These are phyloP conservation scores for Saposhnikovia divaricata DNA, from an alignment of 129 eudicot species.

Conservation along the genomic window DNA sequence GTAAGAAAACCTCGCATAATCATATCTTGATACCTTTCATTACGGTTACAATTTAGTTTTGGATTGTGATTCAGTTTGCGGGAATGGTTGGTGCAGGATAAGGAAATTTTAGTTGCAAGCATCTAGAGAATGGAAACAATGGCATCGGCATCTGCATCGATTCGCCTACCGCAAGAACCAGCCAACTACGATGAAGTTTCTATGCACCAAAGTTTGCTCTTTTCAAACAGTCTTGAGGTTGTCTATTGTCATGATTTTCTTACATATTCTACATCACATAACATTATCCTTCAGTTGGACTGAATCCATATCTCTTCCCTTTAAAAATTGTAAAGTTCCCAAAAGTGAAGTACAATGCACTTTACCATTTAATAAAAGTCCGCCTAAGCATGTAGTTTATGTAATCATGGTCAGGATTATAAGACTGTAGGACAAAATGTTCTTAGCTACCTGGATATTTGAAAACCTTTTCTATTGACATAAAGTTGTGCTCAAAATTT, in stretches of 20 bases:
- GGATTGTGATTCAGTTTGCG: neutral
- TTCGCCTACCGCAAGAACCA: slow-evolving; percentile 51
- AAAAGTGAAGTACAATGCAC: neutral
- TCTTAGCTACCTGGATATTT: neutral
- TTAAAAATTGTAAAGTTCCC: neutral
- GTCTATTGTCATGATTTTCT: slow-evolving; percentile 4
- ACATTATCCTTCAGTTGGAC: neutral
- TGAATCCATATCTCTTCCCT: neutral
- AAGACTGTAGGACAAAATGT: neutral
- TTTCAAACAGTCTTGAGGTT: slow-evolving; percentile 83
- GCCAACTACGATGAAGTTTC: slow-evolving; percentile 73
- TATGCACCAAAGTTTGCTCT: slow-evolving; percentile 78
- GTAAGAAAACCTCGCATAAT: neutral
- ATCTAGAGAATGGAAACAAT: slow-evolving; percentile 53
- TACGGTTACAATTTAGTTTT: neutral
- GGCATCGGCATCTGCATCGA: slow-evolving; percentile 38
- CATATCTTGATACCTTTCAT: neutral
- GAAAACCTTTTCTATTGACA: neutral
- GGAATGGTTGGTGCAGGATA: slow-evolving; percentile 27
- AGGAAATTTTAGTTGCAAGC: slow-evolving; percentile 6
- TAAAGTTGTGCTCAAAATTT: slow-evolving; percentile 8
- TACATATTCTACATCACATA: neutral
- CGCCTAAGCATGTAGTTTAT: slow-evolving; percentile 1
- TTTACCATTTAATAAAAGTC: neutral
- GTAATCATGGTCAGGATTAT: neutral